phyloP scores from a whole-genome alignment of 2,329 filamentous ascomycete genomes.

The Colletotrichum sp. region DNA sequence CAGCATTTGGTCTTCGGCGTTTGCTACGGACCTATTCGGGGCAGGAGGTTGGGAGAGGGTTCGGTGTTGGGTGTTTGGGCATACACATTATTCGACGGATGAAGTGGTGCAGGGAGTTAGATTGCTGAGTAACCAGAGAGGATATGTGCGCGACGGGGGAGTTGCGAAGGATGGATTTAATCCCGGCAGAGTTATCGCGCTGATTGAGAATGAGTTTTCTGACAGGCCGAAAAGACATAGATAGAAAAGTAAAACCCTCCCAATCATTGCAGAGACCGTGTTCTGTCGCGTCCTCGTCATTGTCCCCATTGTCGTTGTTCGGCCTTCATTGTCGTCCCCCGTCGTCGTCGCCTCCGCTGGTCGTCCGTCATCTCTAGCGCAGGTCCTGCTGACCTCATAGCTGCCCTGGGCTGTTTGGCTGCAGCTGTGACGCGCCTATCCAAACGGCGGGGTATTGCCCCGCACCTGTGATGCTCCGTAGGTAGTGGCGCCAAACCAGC shows the following conservation, averaged over 20 bases:
- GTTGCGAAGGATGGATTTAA: constrained; percentile 2
- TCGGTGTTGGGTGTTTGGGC: constrained; percentile 50
- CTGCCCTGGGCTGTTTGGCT: background rate
- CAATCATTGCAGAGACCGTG: background rate
- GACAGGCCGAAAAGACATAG: too few relatives aligned
- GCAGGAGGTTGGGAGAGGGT: constrained; percentile 35
- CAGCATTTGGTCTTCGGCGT: constrained; percentile 53
- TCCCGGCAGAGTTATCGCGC: background rate
- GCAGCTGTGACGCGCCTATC: background rate
- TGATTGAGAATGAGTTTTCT: background rate
- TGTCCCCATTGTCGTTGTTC: background rate
- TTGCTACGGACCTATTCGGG: constrained; percentile 52
- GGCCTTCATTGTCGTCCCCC: too few relatives aligned
- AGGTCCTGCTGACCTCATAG: background rate
- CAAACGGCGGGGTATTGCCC: constrained; percentile 15
- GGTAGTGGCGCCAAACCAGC: background rate
- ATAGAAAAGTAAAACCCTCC: too few relatives aligned
- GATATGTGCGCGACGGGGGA: constrained; percentile 33
- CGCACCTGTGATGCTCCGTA: constrained; percentile 14
- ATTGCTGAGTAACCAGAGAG: constrained; percentile 51
- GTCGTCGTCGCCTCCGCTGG: background rate
- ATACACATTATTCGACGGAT: constrained; percentile 51
- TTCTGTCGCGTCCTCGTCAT: background rate
- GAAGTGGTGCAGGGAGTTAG: constrained; percentile 35
- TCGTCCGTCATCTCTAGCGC: background rate